These are phyloP conservation scores for Colletotrichum liaoningense DNA, from an alignment of 2,329 filamentous ascomycete genomes.

Conservation along the genomic window DNA sequence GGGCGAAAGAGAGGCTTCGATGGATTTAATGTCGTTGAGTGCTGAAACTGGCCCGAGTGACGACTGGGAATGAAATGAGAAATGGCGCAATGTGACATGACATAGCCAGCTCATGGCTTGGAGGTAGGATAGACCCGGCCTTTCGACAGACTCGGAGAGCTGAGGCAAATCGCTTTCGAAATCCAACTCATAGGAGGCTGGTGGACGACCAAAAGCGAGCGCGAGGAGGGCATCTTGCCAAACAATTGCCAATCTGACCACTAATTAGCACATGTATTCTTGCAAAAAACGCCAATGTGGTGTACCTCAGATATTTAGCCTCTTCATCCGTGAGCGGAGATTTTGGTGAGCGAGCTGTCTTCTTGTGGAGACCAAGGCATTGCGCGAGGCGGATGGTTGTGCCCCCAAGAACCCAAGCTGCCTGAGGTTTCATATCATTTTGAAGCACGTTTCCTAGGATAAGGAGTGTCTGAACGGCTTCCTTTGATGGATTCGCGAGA, in stretches of 20 bases:
- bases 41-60: neutral
- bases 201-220: neutral
- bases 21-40: neutral
- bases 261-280: neutral
- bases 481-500: neutral
- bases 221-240: neutral
- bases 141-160: neutral
- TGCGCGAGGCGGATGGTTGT: slow-evolving; percentile 28
- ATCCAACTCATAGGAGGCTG: neutral
- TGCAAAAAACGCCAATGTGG: neutral
- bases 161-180: neutral
- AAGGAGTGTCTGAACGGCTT: neutral
- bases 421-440: slow-evolving; percentile 33
- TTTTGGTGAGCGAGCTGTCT: neutral
- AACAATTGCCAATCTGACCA: neutral
- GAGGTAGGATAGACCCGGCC: neutral
- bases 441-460: slow-evolving; percentile 30
- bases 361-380: slow-evolving; percentile 16
- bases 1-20: neutral
- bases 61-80: neutral
- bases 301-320: neutral
- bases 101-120: neutral
- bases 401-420: slow-evolving; percentile 32
- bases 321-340: neutral
- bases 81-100: neutral